Conservation (phyloP, 257 asterid species). For the Plantago ovata region DNA sequence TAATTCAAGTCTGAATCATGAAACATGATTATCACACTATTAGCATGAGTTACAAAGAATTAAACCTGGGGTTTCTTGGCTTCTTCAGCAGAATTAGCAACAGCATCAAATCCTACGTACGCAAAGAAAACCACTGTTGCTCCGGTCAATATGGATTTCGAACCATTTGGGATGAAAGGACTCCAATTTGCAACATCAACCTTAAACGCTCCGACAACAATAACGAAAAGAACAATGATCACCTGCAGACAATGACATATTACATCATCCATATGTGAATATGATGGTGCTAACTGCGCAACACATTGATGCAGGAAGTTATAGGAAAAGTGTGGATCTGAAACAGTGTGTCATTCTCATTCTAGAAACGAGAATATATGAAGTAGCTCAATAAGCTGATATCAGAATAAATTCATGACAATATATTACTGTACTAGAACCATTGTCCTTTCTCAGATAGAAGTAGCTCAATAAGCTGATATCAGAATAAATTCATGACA, state of each 20-base stretch:
- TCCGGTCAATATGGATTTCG: constrained; percentile 67
- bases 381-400: constrained; percentile 15
- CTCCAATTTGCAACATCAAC: constrained; percentile 89
- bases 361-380: background rate
- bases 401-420: background rate
- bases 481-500: background rate
- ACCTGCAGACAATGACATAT: constrained; percentile 49
- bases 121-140: constrained; percentile 97
- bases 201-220: constrained; percentile 69
- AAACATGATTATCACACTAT: constrained; percentile 16
- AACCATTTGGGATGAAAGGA: constrained; percentile 87
- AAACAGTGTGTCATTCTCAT: background rate
- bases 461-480: constrained; percentile 14
- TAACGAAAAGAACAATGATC: constrained; percentile 71
- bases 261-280: constrained; percentile 25
- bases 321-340: background rate
- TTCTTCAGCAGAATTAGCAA: constrained; percentile 99
- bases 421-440: no score
- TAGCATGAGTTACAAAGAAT: background rate
- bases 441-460: no score
- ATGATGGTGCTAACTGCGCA: constrained; percentile 12
- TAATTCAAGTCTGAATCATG: constrained; percentile 6
- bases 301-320: constrained; percentile 3
- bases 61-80: constrained; percentile 89
- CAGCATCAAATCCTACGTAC: constrained; percentile 96